Percentiles rank a stretch among this genome's conserved stretches.
These are phyloP conservation scores for Blastobotrys parvus DNA, from an alignment of 805 yeast species.

Conservation along the genomic window DNA sequence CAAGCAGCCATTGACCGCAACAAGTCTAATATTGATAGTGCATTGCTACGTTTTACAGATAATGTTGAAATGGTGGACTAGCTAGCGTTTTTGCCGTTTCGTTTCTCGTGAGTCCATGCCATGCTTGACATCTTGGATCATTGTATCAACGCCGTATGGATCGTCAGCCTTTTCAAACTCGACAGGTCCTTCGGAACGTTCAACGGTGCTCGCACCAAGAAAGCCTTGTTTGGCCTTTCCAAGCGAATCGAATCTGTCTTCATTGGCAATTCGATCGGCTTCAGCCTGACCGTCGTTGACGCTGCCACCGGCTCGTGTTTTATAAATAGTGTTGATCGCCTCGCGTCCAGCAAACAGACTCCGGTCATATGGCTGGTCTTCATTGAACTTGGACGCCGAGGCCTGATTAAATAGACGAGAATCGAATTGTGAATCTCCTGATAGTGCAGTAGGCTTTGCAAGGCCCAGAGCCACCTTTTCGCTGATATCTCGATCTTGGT, in stretches of 20 bases:
- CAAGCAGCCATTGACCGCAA: conserved; percentile 46
- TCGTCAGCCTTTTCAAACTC: conserved; percentile 34
- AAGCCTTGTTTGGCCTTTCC: conserved; percentile 17
- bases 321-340: conserved; percentile 42
- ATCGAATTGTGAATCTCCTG: conserved; percentile 44
- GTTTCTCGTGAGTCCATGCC: conserved; percentile 1
- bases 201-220: conserved; percentile 13
- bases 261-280: conserved; percentile 17
- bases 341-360: conserved; percentile 50
- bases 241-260: conserved; percentile 23
- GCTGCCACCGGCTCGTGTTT: conserved; percentile 29
- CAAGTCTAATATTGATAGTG: neutral
- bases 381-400: conserved; percentile 29
- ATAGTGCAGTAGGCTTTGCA: conserved; percentile 30
- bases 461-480: conserved; percentile 48
- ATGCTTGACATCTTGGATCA: conserved; percentile 12
- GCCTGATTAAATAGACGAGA: conserved; percentile 47
- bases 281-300: conserved; percentile 23
- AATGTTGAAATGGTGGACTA: no score
- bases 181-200: conserved; percentile 34
- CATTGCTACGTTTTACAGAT: neutral
- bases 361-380: conserved; percentile 48
- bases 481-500: conserved; percentile 41
- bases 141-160: conserved; percentile 16
- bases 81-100: conserved; percentile 1